These are phyloP conservation scores for Penicillium soppii DNA, from an alignment of 495 filamentous ascomycete species.

Conservation along the genomic window DNA sequence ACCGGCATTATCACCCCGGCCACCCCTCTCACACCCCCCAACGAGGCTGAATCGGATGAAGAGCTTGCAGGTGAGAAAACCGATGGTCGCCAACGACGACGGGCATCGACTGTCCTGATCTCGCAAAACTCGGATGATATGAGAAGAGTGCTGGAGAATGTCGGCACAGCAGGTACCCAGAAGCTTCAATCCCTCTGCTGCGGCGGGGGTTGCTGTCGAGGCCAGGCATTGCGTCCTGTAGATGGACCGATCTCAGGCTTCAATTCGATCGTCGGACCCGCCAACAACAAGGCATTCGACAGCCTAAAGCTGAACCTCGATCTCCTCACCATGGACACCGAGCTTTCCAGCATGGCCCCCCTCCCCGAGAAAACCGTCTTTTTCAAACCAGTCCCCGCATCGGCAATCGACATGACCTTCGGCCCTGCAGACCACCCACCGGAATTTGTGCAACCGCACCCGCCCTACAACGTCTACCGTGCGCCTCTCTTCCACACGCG, in stretches of 20 bases:
- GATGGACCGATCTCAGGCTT: constrained; percentile 52
- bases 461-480: constrained; percentile 85
- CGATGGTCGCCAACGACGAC: constrained; percentile 55
- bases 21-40: constrained; percentile 48
- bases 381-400: constrained; percentile 52
- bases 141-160: constrained; percentile 55
- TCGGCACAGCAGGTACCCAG: constrained; percentile 44
- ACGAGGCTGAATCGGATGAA: constrained; percentile 49
- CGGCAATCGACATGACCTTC: constrained; percentile 32
- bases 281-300: constrained; percentile 81
- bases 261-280: constrained; percentile 54
- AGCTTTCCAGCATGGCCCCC: constrained; percentile 65
- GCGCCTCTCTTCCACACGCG: constrained; percentile 78
- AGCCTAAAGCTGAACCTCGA: constrained; percentile 75
- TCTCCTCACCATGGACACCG: constrained; percentile 63
- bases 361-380: constrained; percentile 73
- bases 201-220: constrained; percentile 88
- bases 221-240: constrained; percentile 50
- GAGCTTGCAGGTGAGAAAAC: constrained; percentile 31
- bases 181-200: constrained; percentile 73
- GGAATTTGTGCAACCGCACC: constrained; percentile 90
- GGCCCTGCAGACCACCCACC: constrained; percentile 65
- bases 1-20: constrained; percentile 43
- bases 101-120: constrained; percentile 79
- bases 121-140: constrained; percentile 75